phyloP scores from a whole-genome alignment of 352 stramenopile genomes.

The Phytopythium aichiense region DNA sequence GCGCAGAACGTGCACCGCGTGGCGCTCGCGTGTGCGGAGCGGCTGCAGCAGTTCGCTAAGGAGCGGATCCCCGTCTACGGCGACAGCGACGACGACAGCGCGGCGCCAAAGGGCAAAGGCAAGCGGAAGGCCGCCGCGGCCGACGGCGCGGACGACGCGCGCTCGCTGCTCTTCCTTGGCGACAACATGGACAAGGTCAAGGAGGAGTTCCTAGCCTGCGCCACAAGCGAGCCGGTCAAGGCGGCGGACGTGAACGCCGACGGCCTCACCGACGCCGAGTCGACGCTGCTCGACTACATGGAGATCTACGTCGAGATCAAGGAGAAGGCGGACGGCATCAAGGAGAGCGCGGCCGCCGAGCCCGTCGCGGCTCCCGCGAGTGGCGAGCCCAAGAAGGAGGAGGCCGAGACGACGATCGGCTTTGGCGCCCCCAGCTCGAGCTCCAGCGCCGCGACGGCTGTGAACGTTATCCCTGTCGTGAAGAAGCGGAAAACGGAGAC shows the following conservation, averaged over 20 bases:
- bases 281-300: slow-evolving; percentile 69
- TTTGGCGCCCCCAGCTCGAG: slow-evolving; percentile 35
- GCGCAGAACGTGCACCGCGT: slow-evolving; percentile 73
- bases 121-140: slow-evolving; percentile 49
- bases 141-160: slow-evolving; percentile 4
- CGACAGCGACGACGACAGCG: slow-evolving; percentile 8
- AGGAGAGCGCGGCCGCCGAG: slow-evolving; percentile 19
- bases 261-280: slow-evolving; percentile 18
- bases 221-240: slow-evolving; percentile 32
- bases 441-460: slow-evolving; percentile 13
- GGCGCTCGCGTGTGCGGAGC: slow-evolving; percentile 27
- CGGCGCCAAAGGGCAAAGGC: slow-evolving; percentile 48
- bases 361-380: slow-evolving; percentile 4
- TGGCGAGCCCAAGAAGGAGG: slow-evolving; percentile 1
- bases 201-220: slow-evolving; percentile 54
- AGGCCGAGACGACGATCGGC: slow-evolving; percentile 62
- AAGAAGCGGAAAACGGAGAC: slow-evolving; percentile 56
- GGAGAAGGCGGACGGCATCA: slow-evolving; percentile 33
- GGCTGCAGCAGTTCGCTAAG: slow-evolving; percentile 48
- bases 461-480: slow-evolving; percentile 67
- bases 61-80: slow-evolving; percentile 52
- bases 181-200: slow-evolving; percentile 47
- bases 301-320: slow-evolving; percentile 81
- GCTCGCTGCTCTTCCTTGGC: slow-evolving; percentile 41
- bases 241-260: slow-evolving; percentile 47